Evolutionary conservation across 495 filamentous ascomycete genomes (phyloP), one percentile per base, ranked within the genome.

Genomic region (Apodospora peruviana): DNA sequence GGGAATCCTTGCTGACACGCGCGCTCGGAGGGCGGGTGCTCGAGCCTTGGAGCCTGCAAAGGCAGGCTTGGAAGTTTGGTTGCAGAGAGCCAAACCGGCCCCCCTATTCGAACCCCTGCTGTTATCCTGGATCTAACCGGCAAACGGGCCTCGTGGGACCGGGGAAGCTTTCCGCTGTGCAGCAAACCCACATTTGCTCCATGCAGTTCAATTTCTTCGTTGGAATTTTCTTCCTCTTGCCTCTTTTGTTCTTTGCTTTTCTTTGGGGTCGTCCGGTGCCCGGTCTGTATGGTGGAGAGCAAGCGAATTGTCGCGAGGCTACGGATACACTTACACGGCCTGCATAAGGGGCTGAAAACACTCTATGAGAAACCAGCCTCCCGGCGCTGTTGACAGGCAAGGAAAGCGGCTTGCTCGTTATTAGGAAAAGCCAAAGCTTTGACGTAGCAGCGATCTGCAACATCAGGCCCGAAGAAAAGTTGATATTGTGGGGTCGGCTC

Each of bases 151-250:
- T 39, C 21, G 38, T 45, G 48, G 49, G 23, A 41, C 56, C 56
- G 56, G 56, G 52, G 52, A 59, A 59, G 43, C 43, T 44, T 59
- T 56, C 57, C 57, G 56, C 50, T 40, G 19, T 55, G 52, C 56
- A 50, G 45, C 34, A 41, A 50, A 32, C 24, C 48, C 45, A 47
- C 52, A 48, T 40, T 45, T 32, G 25, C 22, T 44, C 18, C n/a
- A 34, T 37, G 9, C 25, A 12, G n/a, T 41, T 21, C 22, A 14
- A 23, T 37, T 43, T 49, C 27, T 22, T 22, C 19, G 19, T 44
- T 17, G 20, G 29, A 14, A 22, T 9, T 39, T 29, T 36, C 45
- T 20, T 10, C 20, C 8, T 9, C 3, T n/a, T 47, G 16, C 4
- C 16, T 32, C 19, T 34, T 44, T 34, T 44, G 4, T 14, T 2